Evolutionary conservation across 805 yeast genomes (phyloP).

Genomic region (Torulaspora franciscae): DNA sequence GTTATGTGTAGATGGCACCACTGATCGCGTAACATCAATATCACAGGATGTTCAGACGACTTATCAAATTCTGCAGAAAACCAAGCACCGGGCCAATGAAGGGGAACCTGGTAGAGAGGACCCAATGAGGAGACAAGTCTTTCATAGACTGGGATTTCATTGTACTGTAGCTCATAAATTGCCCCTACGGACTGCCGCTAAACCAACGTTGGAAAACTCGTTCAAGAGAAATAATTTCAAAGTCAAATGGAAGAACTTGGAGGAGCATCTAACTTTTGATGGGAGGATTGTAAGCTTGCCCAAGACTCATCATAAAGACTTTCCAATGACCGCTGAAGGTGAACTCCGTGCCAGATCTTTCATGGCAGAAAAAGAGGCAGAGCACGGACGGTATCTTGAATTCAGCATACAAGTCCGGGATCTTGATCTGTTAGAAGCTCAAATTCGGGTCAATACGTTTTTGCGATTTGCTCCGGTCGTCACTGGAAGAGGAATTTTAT

Average conservation of each 20-base stretch:
- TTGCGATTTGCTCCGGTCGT: conserved; percentile 38
- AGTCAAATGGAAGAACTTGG: conserved; percentile 22
- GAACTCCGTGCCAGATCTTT: conserved; percentile 24
- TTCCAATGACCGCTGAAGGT: conserved; percentile 25
- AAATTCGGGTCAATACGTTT: conserved; percentile 33
- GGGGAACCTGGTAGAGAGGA: conserved; percentile 21
- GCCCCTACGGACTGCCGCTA: conserved; percentile 17
- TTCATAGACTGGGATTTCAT: conserved; percentile 22
- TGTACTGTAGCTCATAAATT: conserved; percentile 25
- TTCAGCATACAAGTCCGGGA: conserved; percentile 43
- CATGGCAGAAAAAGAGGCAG: conserved; percentile 26
- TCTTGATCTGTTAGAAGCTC: conserved; percentile 26
- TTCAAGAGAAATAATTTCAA: conserved; percentile 16
- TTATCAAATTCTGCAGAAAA: conserved; percentile 37
- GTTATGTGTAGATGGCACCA: conserved; percentile 42
- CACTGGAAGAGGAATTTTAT: conserved; percentile 35
- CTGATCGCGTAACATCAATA: conserved; percentile 39
- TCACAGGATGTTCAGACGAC: conserved; percentile 43
- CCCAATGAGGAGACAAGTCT: conserved; percentile 16
- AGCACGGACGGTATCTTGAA: conserved; percentile 31
- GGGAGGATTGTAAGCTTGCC: conserved; percentile 23
- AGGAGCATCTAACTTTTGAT: conserved; percentile 21
- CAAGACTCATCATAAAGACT: conserved; percentile 24
- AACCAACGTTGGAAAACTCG: conserved; percentile 23
- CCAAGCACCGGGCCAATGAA: conserved; percentile 26